Conservation (phyloP, 2,329 filamentous ascomycete genomes). For the Fusarium sp. region DNA sequence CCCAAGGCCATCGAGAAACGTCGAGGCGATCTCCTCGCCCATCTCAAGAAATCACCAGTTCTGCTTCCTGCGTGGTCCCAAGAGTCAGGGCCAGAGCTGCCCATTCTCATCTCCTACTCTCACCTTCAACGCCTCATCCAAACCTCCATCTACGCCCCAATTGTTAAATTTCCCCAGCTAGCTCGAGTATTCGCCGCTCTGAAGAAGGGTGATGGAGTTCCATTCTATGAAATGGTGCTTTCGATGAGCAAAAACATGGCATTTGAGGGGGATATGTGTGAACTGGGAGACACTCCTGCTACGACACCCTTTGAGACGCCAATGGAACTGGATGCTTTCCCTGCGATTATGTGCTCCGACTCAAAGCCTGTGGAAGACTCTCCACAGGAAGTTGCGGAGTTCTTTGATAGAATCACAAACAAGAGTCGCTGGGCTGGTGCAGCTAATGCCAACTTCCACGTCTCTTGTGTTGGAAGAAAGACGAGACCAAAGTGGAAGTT, state of each 20-base stretch:
- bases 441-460: conserved; percentile 54
- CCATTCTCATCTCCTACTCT: conserved; percentile 62
- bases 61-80: conserved; percentile 50
- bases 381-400: conserved; percentile 49
- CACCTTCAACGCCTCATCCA: conserved; percentile 58
- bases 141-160: conserved; percentile 58
- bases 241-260: conserved; percentile 6
- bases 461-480: conserved; percentile 54
- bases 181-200: conserved; percentile 57
- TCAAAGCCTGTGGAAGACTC: conserved; percentile 47
- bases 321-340: conserved; percentile 53
- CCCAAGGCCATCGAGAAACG: conserved; percentile 54
- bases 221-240: conserved; percentile 54
- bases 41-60: conserved; percentile 57
- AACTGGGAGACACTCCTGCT: conserved; percentile 44
- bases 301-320: conserved; percentile 44
- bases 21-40: conserved; percentile 54
- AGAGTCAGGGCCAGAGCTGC: conserved; percentile 53
- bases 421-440: conserved; percentile 58
- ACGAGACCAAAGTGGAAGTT: conserved; percentile 56
- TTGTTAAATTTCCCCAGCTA: conserved; percentile 55
- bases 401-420: conserved; percentile 48
- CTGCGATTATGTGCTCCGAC: conserved; percentile 61
- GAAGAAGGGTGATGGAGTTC: conserved; percentile 57
- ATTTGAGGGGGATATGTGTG: conserved; percentile 34